These are phyloP conservation scores for Eucommia ulmoides DNA, from an alignment of 257 asterid species.

Conservation along the genomic window DNA sequence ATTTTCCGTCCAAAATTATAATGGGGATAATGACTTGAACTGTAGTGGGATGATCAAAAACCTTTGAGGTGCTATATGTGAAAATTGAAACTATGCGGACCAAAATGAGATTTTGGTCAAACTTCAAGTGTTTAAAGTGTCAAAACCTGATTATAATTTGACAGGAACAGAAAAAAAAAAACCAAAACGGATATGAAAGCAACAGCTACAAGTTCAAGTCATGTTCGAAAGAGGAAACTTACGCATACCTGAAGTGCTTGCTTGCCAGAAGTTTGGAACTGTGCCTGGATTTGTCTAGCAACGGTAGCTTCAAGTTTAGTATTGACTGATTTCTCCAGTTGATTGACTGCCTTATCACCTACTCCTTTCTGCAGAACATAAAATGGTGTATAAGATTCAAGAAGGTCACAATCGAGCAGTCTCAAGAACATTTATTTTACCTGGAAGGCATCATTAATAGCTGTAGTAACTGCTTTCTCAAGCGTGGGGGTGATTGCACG, in stretches of 20 bases:
- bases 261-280: conserved; percentile 91
- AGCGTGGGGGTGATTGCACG: conserved; percentile 53
- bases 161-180: neutral
- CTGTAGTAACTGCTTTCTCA: conserved; percentile 64
- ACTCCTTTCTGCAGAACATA: conserved; percentile 98
- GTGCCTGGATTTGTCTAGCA: conserved; percentile 77
- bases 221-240: neutral
- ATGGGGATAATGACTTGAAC: too few species aligned
- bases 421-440: too few species aligned
- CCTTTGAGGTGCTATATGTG: too few species aligned
- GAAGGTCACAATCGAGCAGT: too few species aligned
- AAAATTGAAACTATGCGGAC: too few species aligned
- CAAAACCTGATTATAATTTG: too few species aligned
- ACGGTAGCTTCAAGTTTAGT: conserved; percentile 79
- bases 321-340: conserved; percentile 74
- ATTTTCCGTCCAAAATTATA: too few species aligned
- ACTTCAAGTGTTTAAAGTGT: too few species aligned
- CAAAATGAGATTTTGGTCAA: too few species aligned
- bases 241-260: conserved; percentile 83
- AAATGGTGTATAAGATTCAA: too few species aligned
- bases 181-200: neutral
- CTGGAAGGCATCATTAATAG: conserved; percentile 78
- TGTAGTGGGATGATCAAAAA: too few species aligned
- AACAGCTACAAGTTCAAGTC: neutral
- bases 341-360: conserved; percentile 83